A percentile compares a stretch with the other conserved stretches of the same genome.
Conservation (phyloP, 2,329 filamentous ascomycete species). For the Sporothrix brunneoviolacea region DNA sequence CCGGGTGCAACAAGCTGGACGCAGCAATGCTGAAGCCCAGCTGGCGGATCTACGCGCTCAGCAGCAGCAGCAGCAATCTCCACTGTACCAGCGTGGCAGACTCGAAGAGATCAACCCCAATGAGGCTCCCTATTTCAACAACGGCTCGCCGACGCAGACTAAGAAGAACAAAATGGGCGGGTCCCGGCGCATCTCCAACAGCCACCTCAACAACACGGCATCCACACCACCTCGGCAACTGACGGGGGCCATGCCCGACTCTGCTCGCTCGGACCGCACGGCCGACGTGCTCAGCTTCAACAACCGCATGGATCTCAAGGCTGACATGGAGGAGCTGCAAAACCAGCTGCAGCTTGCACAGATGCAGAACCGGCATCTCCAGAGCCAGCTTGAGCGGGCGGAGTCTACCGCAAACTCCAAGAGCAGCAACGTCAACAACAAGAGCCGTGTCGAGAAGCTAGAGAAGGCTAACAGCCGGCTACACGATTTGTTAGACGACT, state of each 20-base stretch:
- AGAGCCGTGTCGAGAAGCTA: constrained; percentile 71
- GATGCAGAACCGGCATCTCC: constrained; percentile 91
- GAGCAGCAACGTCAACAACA: not conserved
- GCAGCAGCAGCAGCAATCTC: constrained; percentile 52
- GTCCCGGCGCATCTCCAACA: constrained; percentile 58
- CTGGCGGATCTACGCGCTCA: constrained; percentile 69
- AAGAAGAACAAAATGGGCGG: constrained; percentile 51
- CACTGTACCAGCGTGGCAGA: constrained; percentile 51
- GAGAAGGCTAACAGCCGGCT: constrained; percentile 87
- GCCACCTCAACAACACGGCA: constrained; percentile 22
- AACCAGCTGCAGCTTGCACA: constrained; percentile 90
- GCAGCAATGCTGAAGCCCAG: constrained; percentile 75
- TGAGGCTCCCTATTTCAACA: constrained; percentile 60
- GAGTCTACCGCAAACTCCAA: constrained; percentile 52
- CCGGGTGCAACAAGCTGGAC: constrained; percentile 73
- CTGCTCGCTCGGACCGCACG: constrained; percentile 76
- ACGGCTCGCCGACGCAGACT: constrained; percentile 55
- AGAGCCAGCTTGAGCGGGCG: constrained; percentile 74
- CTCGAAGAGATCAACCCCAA: constrained; percentile 85
- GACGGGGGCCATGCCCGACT: constrained; percentile 59
- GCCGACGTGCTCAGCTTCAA: constrained; percentile 78
- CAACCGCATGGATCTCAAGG: constrained; percentile 82
- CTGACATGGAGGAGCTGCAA: constrained; percentile 85
- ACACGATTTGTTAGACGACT: constrained; percentile 92
- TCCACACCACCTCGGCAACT: constrained; percentile 65